Base-by-base conservation (phyloP, 2,329 filamentous ascomycete species). In the Zasmidium citrigriseum region DNA sequence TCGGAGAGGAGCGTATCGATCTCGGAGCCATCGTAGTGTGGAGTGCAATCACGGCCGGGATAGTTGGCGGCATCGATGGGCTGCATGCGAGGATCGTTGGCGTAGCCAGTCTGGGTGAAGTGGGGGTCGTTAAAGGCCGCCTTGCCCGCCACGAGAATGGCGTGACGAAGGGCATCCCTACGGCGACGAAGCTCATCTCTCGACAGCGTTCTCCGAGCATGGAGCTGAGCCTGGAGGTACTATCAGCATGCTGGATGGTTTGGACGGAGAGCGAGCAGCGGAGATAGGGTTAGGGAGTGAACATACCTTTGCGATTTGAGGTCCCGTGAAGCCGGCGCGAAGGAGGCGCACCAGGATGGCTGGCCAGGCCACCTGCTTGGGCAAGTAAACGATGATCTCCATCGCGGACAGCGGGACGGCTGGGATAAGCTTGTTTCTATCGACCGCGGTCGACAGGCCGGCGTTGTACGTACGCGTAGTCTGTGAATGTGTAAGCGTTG, bases 361-460 rank as follows among this genome's bases (percentile, higher is more conserved):
- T 5, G 38, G 22, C 18, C 22, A 25, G 3, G 21, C 41, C 29
- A 20, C 21, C n/a, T 52, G 50, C 18, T 44, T n/a, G 2, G 50
- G 50, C 29, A 52, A 45, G 29, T 52, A 52, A 7, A 24, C 23
- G 14, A 52, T 29, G n/a, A 52, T 18, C 50, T 52, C 50, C 14
- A 45, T 22, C 3, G 34, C 34, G 18, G 29, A 23, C 12, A 52
- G 21, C 0, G 50, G 25, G 29, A 21, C 16, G 3, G 44, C 22
- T 25, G 50, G 50, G 23, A 52, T 20, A 3, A n/a, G 50, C 11
- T 52, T 34, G 50, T 20, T 24, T n/a, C 21, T 21, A 16, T 10
- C 20, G 34, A 52, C 18, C 21, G 18, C 50, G n/a, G 22, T 45
- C 14, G n/a, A 18, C 12, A 52, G 23, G 25, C 50, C 50, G 18